Percentiles rank a stretch among this genome's conserved stretches.
These are phyloP conservation scores for Ustilago trichophora DNA, from an alignment of 1,284 basidiomycete species.

Conservation along the genomic window DNA sequence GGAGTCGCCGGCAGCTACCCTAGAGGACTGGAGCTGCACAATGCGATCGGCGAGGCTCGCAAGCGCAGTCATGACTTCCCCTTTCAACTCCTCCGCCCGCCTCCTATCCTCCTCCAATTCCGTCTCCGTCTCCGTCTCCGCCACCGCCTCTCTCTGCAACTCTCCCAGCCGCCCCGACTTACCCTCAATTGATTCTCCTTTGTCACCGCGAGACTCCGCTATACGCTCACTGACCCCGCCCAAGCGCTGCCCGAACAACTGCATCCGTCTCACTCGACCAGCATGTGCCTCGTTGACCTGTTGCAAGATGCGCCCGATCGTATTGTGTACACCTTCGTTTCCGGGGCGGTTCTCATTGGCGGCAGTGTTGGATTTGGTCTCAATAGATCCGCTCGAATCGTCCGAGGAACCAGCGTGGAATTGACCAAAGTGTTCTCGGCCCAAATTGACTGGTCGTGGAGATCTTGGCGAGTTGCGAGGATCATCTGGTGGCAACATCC, in stretches of 20 bases:
- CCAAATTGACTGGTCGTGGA: slow-evolving; percentile 17
- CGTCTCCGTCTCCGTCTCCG: background rate
- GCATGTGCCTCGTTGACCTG: slow-evolving; percentile 12
- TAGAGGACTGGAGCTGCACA: slow-evolving; percentile 1
- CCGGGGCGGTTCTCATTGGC: background rate
- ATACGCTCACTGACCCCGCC: background rate
- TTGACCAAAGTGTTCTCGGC: slow-evolving; percentile 6
- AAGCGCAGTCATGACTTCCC: slow-evolving; percentile 19
- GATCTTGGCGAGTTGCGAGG: slow-evolving; percentile 25
- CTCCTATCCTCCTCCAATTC: slow-evolving; percentile 4
- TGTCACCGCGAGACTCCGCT: background rate
- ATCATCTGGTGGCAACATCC: slow-evolving; percentile 17
- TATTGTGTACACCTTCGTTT: slow-evolving; percentile 2
- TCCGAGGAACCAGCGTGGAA: slow-evolving; percentile 12
- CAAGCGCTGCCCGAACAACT: slow-evolving; percentile 10
- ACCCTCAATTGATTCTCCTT: too few relatives aligned
- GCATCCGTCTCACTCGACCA: background rate
- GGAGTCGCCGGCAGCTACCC: background rate
- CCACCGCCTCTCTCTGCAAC: background rate
- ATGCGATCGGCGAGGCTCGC: slow-evolving; percentile 20
- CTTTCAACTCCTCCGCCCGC: slow-evolving; percentile 8
- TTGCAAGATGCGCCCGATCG: slow-evolving; percentile 15
- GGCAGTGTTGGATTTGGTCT: slow-evolving; percentile 2
- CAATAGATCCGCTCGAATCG: background rate
- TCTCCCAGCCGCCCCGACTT: too few relatives aligned